Evolutionary conservation across 83 land plant genomes (phyloP), one percentile per base, ranked within the genome.

Genomic region (Isoetes engelmannii): DNA sequence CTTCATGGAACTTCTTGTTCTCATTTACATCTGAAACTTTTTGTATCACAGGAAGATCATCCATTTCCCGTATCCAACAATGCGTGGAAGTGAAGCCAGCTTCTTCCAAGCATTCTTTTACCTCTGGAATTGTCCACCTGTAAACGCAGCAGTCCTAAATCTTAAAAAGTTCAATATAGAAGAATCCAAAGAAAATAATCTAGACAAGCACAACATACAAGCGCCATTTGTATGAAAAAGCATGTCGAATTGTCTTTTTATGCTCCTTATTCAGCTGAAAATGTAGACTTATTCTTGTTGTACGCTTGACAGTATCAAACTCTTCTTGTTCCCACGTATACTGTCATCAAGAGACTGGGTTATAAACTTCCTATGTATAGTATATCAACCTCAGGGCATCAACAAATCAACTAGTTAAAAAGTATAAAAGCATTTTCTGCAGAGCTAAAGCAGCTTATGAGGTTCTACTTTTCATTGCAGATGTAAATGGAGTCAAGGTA

Each of bases 311-410:
- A 41, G 86, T 75, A 79, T 91, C 86, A 74, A 91, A 91, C 15
- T 86, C 90, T 65, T 72, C 88, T 73, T 91, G 97, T 80, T 91
- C 90, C 97, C 97, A 91, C 3, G 71, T 54, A 75, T 91, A 91
- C 96, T 90, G 87, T 67, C 69, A 6, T 62, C 8, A 37, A 7
- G 53, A 7, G 7, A 49, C 12, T 49, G 51, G 41, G 63, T 7
- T 21, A 47, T 19, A 5, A 68, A 54, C 45, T n/a, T 45, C n/a
- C n/a, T n/a, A n/a, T n/a, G n/a, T n/a, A n/a, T n/a, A n/a, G n/a
- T n/a, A n/a, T n/a, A n/a, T n/a, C n/a, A n/a, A n/a, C n/a, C n/a
- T n/a, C n/a, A n/a, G n/a, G n/a, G n/a, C n/a, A n/a, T n/a, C n/a
- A n/a, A n/a, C n/a, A n/a, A n/a, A n/a, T n/a, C n/a, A n/a, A n/a